These are phyloP conservation scores for Cryptomeria japonica DNA, from an alignment of 75 land plant genomes.

Conservation along the genomic window DNA sequence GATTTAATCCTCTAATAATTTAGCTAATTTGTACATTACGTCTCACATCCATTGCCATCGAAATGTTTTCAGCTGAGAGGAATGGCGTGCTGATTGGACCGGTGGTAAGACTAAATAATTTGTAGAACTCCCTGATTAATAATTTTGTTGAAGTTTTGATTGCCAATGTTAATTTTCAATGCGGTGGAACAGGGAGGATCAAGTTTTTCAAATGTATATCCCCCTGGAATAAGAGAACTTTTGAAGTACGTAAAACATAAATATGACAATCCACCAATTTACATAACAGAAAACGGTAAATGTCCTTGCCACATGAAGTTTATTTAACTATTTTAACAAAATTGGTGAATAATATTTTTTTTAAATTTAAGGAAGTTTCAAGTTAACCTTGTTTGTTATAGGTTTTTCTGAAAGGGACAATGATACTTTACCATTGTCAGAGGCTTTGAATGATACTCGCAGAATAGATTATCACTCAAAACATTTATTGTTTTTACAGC, in stretches of 20 bases:
- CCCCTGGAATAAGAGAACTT: constrained; percentile 35
- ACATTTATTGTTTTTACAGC: background rate
- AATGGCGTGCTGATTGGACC: constrained; percentile 39
- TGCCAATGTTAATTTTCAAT: too few relatives aligned
- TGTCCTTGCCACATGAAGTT: constrained; percentile 71
- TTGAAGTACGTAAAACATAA: constrained; percentile 29
- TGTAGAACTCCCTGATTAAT: too few relatives aligned
- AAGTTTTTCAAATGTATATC: constrained; percentile 38
- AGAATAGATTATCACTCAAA: constrained; percentile 64
- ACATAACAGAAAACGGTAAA: constrained; percentile 66
- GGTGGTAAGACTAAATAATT: background rate
- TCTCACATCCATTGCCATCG: too few relatives aligned
- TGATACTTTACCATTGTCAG: background rate
- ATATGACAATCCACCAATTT: constrained; percentile 56
- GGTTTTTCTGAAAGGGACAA: constrained; percentile 74
- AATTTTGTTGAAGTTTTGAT: too few relatives aligned
- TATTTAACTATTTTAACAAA: background rate
- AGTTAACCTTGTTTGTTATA: constrained; percentile 13
- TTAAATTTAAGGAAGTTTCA: background rate
- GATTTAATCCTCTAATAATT: too few relatives aligned
- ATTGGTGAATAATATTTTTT: background rate
- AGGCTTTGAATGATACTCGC: constrained; percentile 64
- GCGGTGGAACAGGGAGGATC: background rate
- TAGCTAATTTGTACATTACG: too few relatives aligned
- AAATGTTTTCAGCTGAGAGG: constrained; percentile 21